A percentile compares a stretch with the other conserved stretches of the same genome.
Conservation (phyloP, 441 rosid genomes). For the Geranium incanum region DNA sequence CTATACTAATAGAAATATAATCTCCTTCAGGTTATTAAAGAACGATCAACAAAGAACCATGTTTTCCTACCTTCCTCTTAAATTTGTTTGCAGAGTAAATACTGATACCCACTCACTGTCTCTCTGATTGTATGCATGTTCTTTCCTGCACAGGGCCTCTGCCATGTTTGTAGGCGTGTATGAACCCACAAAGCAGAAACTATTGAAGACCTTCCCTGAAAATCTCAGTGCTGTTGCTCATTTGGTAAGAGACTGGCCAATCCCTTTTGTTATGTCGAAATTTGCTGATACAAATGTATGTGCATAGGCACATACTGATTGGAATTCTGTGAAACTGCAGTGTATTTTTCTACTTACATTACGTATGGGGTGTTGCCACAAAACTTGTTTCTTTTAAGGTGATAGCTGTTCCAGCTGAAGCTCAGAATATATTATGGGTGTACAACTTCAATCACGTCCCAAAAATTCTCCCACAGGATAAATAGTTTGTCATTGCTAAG, state of each 20-base stretch:
- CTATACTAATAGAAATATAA: neutral
- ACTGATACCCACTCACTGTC: neutral
- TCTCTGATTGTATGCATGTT: constrained; percentile 11
- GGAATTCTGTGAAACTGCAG: neutral
- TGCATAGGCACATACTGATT: neutral
- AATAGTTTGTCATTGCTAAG: neutral
- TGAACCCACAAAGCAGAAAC: constrained; percentile 89
- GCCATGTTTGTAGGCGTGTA: constrained; percentile 92
- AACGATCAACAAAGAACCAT: neutral
- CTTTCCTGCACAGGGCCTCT: constrained; percentile 55
- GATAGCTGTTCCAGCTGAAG: constrained; percentile 10
- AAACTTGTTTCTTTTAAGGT: constrained; percentile 6
- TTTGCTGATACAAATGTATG: neutral
- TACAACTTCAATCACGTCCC: neutral
- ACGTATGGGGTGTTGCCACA: neutral
- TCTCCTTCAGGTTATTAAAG: neutral
- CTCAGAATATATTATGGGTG: constrained; percentile 8
- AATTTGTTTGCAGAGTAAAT: neutral
- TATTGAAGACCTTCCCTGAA: constrained; percentile 68
- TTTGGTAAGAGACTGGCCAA: constrained; percentile 46
- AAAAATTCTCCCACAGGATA: neutral
- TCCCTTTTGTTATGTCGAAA: constrained; percentile 6
- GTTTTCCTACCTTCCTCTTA: neutral
- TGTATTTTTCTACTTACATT: constrained; percentile 4
- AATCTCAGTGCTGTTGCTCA: constrained; percentile 84